Conservation (phyloP, 2,329 filamentous ascomycete genomes). For the Calonectria naviculata region DNA sequence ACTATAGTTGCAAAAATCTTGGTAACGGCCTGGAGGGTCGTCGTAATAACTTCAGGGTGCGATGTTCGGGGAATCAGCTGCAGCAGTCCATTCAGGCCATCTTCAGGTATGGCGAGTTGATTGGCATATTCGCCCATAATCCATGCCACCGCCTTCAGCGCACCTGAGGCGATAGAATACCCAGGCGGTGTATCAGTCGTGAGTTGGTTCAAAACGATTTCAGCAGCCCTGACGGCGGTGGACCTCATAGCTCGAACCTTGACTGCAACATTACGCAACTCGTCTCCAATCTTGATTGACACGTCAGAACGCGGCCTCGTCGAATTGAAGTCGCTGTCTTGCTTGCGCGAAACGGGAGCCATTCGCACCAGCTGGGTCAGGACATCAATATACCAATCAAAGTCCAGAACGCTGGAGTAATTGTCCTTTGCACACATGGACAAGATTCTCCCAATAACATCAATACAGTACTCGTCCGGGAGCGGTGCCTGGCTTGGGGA, state of each 20-base stretch:
- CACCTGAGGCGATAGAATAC: conserved; percentile 69
- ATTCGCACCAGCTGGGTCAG: conserved; percentile 86
- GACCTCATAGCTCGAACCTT: conserved; percentile 86
- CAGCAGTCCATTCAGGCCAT: conserved; percentile 78
- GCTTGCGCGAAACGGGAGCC: conserved; percentile 62
- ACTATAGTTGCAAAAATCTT: conserved; percentile 85
- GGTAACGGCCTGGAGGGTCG: conserved; percentile 84
- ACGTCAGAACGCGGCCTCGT: conserved; percentile 55
- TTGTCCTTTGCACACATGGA: conserved; percentile 92
- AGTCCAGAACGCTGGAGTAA: conserved; percentile 87
- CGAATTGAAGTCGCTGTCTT: conserved; percentile 50
- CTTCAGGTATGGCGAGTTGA: conserved; percentile 76
- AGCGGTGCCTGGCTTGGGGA: conserved; percentile 63
- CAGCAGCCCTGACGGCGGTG: conserved; percentile 85
- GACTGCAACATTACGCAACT: conserved; percentile 90
- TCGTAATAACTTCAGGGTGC: conserved; percentile 76
- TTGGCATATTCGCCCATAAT: conserved; percentile 88
- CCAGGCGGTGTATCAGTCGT: conserved; percentile 63
- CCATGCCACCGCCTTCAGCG: conserved; percentile 84
- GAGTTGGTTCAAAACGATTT: conserved; percentile 75
- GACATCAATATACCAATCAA: conserved; percentile 97
- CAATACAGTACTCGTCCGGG: conserved; percentile 86
- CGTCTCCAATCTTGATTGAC: conserved; percentile 80
- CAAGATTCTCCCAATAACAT: conserved; percentile 85
- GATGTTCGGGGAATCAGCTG: conserved; percentile 70